Percentiles rank a stretch among this genome's conserved stretches.
Evolutionary conservation across 2,329 filamentous ascomycete genomes (phyloP).

Genomic region (Alternaria arborescens): DNA sequence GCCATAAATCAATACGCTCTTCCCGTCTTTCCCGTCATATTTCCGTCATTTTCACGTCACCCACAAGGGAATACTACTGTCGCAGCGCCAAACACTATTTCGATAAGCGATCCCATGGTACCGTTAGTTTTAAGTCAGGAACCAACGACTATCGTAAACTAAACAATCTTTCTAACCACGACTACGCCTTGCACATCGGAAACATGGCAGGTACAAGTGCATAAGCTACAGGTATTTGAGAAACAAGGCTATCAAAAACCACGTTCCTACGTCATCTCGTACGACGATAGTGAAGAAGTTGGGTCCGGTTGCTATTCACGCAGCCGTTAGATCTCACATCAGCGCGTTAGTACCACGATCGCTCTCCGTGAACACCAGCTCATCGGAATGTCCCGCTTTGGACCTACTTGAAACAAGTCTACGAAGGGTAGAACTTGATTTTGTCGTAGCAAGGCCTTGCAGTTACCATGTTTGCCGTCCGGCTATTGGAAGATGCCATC

Average conservation of each 20-base stretch:
- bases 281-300: neutral
- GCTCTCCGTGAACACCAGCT: neutral
- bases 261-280: neutral
- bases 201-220: neutral
- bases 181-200: neutral
- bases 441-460: neutral
- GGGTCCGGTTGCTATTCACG: neutral
- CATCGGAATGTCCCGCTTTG: neutral
- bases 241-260: neutral
- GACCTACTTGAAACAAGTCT: neutral
- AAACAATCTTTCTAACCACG: neutral
- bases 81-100: neutral
- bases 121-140: neutral
- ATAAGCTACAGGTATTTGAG: neutral
- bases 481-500: neutral
- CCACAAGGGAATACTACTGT: neutral
- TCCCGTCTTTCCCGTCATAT: neutral
- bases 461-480: neutral
- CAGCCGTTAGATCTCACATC: neutral
- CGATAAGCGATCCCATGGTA: neutral
- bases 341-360: neutral
- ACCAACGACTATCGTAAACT: neutral
- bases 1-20: neutral
- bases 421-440: neutral
- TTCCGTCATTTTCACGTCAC: neutral